Evolutionary conservation across 345 rosid species (phyloP).

Genomic region (Populus pruinosa): DNA sequence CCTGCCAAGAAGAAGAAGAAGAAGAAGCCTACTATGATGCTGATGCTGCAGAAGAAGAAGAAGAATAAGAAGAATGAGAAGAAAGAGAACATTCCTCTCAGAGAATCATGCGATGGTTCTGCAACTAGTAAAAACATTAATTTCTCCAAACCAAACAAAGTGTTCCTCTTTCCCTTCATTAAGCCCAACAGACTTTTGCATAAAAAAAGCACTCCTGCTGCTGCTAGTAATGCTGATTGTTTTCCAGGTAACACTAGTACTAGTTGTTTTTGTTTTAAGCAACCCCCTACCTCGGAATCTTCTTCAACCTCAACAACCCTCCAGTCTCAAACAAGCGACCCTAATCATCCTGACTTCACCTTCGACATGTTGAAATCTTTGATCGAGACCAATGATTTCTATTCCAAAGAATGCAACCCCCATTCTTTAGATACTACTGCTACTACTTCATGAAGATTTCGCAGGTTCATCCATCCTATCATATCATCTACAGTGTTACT

Average conservation of each 20-base stretch:
- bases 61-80: background rate
- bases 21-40: background rate
- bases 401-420: slow-evolving; percentile 48
- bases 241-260: slow-evolving; percentile 9
- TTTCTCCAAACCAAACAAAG: slow-evolving; percentile 12
- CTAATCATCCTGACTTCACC: slow-evolving; percentile 44
- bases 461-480: background rate
- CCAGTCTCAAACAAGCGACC: slow-evolving; percentile 32
- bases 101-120: background rate
- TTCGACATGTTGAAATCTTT: slow-evolving; percentile 39
- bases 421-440: slow-evolving; percentile 12
- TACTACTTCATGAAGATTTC: background rate
- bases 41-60: background rate
- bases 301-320: slow-evolving; percentile 24
- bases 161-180: slow-evolving; percentile 15
- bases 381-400: slow-evolving; percentile 55
- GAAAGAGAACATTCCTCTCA: background rate
- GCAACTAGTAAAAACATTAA: background rate
- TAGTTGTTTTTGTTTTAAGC: slow-evolving; percentile 33
- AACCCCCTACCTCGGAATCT: slow-evolving; percentile 31
- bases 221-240: background rate
- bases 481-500: background rate
- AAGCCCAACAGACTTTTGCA: slow-evolving; percentile 16
- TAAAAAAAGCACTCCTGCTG: background rate
- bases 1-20: too few species aligned